Evolutionary conservation across 2,329 filamentous ascomycete genomes (phyloP).

Genomic region (Penicillium carneum): DNA sequence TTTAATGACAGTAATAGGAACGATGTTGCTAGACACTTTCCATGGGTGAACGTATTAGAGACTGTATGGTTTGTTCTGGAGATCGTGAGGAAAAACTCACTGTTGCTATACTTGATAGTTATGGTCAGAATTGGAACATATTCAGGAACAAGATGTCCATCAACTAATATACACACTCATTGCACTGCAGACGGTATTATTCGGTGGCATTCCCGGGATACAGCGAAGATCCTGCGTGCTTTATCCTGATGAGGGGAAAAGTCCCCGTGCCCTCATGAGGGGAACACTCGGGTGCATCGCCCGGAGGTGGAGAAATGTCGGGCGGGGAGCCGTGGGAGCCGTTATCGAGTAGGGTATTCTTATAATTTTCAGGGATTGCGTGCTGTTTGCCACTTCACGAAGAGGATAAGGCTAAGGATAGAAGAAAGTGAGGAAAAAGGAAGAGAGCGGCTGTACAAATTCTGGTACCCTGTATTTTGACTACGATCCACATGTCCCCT

Average conservation of each 20-base stretch:
- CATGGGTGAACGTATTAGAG: not conserved
- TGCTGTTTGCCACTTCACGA: not conserved
- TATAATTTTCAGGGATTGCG: not conserved
- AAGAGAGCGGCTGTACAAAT: not conserved
- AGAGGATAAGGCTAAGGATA: not conserved
- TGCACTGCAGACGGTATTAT: not conserved
- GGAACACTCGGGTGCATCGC: slow-evolving; percentile 9
- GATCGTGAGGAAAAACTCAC: not conserved
- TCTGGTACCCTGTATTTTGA: not conserved
- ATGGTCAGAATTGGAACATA: not conserved
- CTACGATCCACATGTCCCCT: not conserved
- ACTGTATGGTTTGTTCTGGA: not conserved
- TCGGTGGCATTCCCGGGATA: not conserved
- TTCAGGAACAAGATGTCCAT: not conserved
- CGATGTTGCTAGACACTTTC: slow-evolving; percentile 31
- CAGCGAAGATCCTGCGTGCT: not conserved
- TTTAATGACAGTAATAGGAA: slow-evolving; percentile 36
- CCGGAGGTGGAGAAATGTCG: slow-evolving; percentile 15
- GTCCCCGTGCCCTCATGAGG: slow-evolving; percentile 3
- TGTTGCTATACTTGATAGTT: slow-evolving; percentile 2
- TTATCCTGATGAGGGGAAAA: slow-evolving; percentile 19
- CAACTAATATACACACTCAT: not conserved
- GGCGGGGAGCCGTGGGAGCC: slow-evolving; percentile 13
- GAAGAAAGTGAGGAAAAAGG: not conserved
- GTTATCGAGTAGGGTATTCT: not conserved